Evolutionary conservation across 2,329 filamentous ascomycete genomes (phyloP), one percentile per base, ranked within the genome.

Genomic region (Pestalotiopsis sp.): DNA sequence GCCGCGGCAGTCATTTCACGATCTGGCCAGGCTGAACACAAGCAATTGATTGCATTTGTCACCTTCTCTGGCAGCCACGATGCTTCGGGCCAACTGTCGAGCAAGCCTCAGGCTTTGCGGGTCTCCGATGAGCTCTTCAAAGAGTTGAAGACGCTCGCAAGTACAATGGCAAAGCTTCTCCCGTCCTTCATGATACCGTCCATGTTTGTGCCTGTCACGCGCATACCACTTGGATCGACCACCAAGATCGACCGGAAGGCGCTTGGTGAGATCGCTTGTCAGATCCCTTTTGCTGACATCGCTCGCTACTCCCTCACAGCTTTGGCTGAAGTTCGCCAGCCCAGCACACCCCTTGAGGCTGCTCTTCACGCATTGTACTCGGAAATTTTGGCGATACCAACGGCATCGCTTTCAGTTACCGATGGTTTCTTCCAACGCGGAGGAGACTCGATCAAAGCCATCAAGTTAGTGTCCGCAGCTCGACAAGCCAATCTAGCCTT

Each of bases 401-500:
- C 73, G 1, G 73, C 75, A 17, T 68, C 76, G 23, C 74, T 80
- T 23, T 74, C 76, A n/a, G 45, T 72, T n/a, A 75, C 78, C 11
- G 76, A 81, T 68, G 78, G 80, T 70, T 82, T 82, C 71, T 82
- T 82, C 73, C 75, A 75, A 1, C 73, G 81, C 0, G 80, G 80
- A 17, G 78, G 78, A 17, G 77, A 79, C 62, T 77, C 77, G 1
- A 68, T 79, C 0, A 59, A 70, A 17, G 75, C 77, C 3, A 82
- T 81, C 75, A 83, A 82, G 65, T 70, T 87, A 9, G 66, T 63
- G 1, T 80, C 84, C 45, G 76, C 75, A 57, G 78, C 82, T 7
- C 80, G 84, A 60, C 74, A 76, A 0, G 77, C 82, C 52, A 82
- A 82, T 0, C 77, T 85, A 56, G 70, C 72, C 0, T 69, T 87